Evolutionary conservation across 148 eudicot species (phyloP).

Genomic region (Persicaria maculosa): DNA sequence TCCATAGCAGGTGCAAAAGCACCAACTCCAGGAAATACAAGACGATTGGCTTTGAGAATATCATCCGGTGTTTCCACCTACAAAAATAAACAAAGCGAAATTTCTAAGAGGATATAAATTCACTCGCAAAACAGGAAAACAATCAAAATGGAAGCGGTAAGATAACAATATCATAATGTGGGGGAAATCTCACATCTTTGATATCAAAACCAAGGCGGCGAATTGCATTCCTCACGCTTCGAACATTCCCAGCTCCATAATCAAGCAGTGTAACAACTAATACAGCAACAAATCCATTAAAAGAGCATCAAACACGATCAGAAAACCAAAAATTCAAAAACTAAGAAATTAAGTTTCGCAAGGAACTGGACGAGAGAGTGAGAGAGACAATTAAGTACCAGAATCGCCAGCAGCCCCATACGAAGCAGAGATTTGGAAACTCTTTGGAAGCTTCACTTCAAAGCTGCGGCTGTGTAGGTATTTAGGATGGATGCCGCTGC

Average conservation of each 20-base stretch:
- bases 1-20: slow-evolving; percentile 98
- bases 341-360: neutral
- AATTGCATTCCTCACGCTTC: slow-evolving; percentile 83
- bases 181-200: slow-evolving; percentile 44
- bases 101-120: neutral
- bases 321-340: neutral
- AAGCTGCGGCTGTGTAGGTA: neutral
- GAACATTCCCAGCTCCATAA: slow-evolving; percentile 97
- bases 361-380: neutral
- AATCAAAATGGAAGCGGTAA: neutral
- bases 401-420: slow-evolving; percentile 27
- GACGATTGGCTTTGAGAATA: slow-evolving; percentile 75
- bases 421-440: slow-evolving; percentile 44
- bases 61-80: slow-evolving; percentile 81
- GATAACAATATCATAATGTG: neutral
- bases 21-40: slow-evolving; percentile 94
- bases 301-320: neutral
- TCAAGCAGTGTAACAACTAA: slow-evolving; percentile 88
- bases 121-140: neutral
- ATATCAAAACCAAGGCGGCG: slow-evolving; percentile 62
- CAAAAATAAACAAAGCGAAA: neutral
- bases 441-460: slow-evolving; percentile 25
- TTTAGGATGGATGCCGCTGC: neutral
- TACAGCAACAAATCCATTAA: slow-evolving; percentile 6
- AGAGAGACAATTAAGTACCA: slow-evolving; percentile 22